phyloP scores from a whole-genome alignment of 345 rosid species.

The Salix exigua region DNA sequence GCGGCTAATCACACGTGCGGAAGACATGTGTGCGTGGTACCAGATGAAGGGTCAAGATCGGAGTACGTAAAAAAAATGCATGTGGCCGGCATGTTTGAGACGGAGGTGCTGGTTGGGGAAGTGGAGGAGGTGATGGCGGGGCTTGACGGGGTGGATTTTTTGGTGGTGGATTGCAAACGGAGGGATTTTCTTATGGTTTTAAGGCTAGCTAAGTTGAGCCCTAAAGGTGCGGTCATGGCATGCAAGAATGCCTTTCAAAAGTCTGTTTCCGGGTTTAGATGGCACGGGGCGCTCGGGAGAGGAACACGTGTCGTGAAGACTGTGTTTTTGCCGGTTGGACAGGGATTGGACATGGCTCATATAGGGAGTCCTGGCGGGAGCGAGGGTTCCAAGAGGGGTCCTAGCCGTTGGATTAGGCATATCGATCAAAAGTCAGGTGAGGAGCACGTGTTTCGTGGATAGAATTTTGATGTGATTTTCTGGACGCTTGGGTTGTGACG shows the following conservation, averaged over 20 bases:
- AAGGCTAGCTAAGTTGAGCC: conserved; percentile 53
- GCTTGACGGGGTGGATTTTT: conserved; percentile 57
- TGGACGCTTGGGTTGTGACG: not conserved
- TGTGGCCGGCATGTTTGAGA: conserved; percentile 21
- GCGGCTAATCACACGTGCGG: conserved; percentile 69
- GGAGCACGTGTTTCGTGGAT: conserved; percentile 57
- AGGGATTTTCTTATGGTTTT: conserved; percentile 57
- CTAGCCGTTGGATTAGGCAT: conserved; percentile 76
- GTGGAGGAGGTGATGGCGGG: conserved; percentile 51
- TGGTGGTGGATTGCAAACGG: conserved; percentile 65
- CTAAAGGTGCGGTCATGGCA: conserved; percentile 68
- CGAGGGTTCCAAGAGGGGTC: conserved; percentile 15
- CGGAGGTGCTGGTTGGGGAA: conserved; percentile 50
- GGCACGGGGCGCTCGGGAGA: conserved; percentile 49
- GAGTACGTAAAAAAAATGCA: conserved; percentile 47
- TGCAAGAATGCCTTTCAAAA: conserved; percentile 64
- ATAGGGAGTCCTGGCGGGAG: conserved; percentile 38
- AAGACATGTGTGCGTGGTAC: conserved; percentile 74
- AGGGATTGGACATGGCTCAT: conserved; percentile 74
- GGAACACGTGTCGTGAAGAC: conserved; percentile 67
- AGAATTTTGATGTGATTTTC: not conserved
- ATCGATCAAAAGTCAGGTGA: conserved; percentile 68
- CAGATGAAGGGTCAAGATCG: conserved; percentile 60
- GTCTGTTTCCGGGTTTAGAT: conserved; percentile 42
- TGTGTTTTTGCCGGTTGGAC: conserved; percentile 64